These are phyloP conservation scores for Parasarocladium wereldwijsianum DNA, from an alignment of 2,329 filamentous ascomycete genomes.

Conservation along the genomic window DNA sequence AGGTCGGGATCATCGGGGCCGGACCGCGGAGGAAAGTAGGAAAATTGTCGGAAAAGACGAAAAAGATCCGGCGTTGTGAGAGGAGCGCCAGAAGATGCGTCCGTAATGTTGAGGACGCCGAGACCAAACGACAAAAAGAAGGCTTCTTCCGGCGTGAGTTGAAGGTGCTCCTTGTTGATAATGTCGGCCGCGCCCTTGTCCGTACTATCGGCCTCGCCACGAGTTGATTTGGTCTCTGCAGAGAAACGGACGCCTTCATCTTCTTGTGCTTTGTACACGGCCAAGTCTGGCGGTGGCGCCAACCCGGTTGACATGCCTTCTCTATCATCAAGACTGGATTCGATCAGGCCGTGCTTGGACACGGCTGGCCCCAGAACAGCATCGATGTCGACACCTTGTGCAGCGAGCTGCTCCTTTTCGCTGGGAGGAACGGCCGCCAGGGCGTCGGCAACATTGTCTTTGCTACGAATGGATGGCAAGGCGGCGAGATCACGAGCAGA, in stretches of 20 bases:
- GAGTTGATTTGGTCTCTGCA: too few relatives aligned
- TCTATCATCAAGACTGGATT: neutral
- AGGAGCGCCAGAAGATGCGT: conserved; percentile 26
- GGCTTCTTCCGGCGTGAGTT: conserved; percentile 77
- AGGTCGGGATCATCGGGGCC: conserved; percentile 25
- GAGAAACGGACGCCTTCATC: neutral
- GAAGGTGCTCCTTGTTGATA: conserved; percentile 64
- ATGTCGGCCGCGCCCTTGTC: conserved; percentile 11
- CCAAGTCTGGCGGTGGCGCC: neutral
- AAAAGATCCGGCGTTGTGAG: conserved; percentile 46
- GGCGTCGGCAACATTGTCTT: neutral
- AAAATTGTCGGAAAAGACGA: conserved; percentile 51
- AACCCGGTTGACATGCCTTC: conserved; percentile 1
- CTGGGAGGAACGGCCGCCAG: neutral
- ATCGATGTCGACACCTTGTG: conserved; percentile 1
- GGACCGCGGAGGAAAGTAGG: conserved; percentile 48
- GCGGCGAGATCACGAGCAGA: conserved; percentile 25
- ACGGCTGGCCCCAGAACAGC: neutral
- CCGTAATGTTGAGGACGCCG: conserved; percentile 52
- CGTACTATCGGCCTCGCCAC: neutral
- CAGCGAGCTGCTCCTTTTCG: conserved; percentile 1
- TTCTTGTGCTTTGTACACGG: neutral
- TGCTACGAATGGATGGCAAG: too few relatives aligned
- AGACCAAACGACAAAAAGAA: conserved; percentile 80
- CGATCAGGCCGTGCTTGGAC: neutral